Evolutionary conservation across 176 grass and related monocot genomes (phyloP).

Genomic region (Echinochloa phyllopogon): DNA sequence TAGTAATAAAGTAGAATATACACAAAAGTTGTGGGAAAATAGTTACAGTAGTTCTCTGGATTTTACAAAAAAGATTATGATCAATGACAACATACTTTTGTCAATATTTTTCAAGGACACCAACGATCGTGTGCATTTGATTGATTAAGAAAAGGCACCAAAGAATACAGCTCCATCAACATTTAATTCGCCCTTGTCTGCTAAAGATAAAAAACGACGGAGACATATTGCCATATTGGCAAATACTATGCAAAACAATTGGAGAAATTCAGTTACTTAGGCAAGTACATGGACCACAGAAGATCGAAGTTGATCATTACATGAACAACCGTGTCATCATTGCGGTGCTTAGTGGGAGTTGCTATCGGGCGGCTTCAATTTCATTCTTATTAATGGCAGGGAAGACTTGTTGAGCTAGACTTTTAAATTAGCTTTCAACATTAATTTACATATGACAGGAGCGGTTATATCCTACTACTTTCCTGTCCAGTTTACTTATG

Average conservation of each 20-base stretch:
- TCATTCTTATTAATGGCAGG: conserved; percentile 2
- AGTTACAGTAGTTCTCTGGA: no score
- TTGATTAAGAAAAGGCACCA: not conserved
- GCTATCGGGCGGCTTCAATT: conserved; percentile 22
- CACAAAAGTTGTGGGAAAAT: no score
- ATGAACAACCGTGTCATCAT: conserved; percentile 44
- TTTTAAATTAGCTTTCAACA: not conserved
- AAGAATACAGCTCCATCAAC: not conserved
- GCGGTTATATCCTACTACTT: no score
- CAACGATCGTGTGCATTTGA: not conserved
- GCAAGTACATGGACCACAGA: conserved; percentile 21
- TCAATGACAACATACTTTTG: not conserved
- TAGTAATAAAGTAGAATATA: no score
- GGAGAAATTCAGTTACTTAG: not conserved
- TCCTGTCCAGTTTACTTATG: no score
- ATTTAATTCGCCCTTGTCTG: not conserved
- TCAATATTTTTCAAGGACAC: not conserved
- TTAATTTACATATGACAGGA: no score
- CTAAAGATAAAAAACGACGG: not conserved
- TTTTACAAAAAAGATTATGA: not conserved
- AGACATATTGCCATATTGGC: not conserved
- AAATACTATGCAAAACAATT: not conserved
- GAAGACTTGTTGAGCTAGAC: not conserved
- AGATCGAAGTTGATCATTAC: conserved; percentile 41
- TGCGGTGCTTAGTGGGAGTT: conserved; percentile 29